Evolutionary conservation across 2,329 filamentous ascomycete genomes (phyloP), one percentile per base, ranked within the genome.

Genomic region (Aspergillus pseudotamarii): DNA sequence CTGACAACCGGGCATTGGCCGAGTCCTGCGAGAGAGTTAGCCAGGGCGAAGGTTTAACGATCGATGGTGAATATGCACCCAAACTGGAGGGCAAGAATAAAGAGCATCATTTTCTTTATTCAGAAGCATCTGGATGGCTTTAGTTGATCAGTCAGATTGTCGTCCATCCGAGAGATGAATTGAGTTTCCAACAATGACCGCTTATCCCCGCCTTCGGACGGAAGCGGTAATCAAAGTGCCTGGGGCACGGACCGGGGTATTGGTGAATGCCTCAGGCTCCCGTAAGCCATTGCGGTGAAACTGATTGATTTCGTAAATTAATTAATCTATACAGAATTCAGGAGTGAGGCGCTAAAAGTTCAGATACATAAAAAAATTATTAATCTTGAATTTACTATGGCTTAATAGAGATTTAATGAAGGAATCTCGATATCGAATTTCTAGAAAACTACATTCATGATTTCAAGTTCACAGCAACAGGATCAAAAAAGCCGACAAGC

Each of bases 1-100:
- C 67, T 26, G 75, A 75, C 23, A 78, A 59, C 62, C 70, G 72
- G 30, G 78, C 78, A 66, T 74, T 74, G 38, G 70, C 66, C 43
- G 77, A 74, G 67, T 80, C 76, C 78, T 80, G 59, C 62, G 57
- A 43, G 67, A 46, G 54, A 34, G 16, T 19, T 51, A 28, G 14
- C 53, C 48, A 34, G 10, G 23, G 51, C n/a, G n/a, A 34, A n/a
- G 11, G 5, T n/a, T 5, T 21, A 2, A 34, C 21, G 43, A 38
- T 11, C 16, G 6, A 62, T 46, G 11, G 11, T 9, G 3, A 6
- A 41, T 58, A 48, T 0, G 6, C 64, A 68, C 68, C 69, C 69
- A 71, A 34, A 69, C 55, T 28, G 58, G 61, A 59, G 64, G 54
- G n/a, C 69, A 71, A 21, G 62, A 62, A 10, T 23, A 30, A 14